These are phyloP conservation scores for Citrus maxima DNA, from an alignment of 345 rosid species.

Conservation along the genomic window DNA sequence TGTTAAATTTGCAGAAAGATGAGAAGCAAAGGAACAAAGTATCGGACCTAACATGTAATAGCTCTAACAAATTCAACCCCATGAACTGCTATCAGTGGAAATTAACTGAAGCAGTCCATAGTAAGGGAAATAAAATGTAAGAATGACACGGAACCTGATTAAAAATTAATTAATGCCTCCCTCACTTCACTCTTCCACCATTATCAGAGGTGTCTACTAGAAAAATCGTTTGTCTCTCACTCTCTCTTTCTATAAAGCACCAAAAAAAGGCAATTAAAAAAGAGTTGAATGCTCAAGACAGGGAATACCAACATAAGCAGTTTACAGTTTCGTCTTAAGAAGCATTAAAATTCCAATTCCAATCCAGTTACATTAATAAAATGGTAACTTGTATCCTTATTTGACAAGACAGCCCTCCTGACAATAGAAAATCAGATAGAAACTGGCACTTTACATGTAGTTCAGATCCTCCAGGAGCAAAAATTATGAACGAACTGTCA, in stretches of 20 bases:
- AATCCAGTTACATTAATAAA: neutral
- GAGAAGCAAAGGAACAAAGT: neutral
- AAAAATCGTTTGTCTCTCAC: neutral
- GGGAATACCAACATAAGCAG: neutral
- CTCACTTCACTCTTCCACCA: neutral
- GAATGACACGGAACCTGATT: neutral
- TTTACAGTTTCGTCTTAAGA: neutral
- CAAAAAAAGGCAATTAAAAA: neutral
- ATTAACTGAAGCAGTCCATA: neutral
- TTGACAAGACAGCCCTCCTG: neutral
- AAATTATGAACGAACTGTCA: neutral
- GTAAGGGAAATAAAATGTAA: neutral
- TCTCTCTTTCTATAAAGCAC: neutral
- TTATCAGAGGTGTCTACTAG: neutral
- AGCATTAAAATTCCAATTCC: neutral
- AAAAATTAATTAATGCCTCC: neutral
- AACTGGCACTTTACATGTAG: neutral
- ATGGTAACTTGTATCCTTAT: neutral
- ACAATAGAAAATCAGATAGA: neutral
- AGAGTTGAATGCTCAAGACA: neutral
- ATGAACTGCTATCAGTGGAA: neutral
- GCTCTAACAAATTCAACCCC: neutral
- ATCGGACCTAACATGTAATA: neutral
- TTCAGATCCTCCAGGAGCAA: neutral
- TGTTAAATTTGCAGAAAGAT: constrained; percentile 5